Evolutionary conservation across 148 eudicot species (phyloP).

Genomic region (Persicaria tinctoria): DNA sequence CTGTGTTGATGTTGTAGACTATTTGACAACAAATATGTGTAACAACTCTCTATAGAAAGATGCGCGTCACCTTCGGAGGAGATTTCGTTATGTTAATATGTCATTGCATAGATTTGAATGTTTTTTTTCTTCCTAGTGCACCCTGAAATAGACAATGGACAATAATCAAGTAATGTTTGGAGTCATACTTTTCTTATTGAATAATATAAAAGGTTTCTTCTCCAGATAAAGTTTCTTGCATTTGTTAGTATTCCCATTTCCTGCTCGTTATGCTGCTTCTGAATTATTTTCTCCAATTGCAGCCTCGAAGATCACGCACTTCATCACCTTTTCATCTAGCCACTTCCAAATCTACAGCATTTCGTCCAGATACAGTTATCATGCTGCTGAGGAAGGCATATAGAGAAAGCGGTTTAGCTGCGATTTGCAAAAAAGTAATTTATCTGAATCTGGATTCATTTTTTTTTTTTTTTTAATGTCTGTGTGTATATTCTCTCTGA

Average conservation of each 20-base stretch:
- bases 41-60: not conserved
- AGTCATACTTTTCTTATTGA: not conserved
- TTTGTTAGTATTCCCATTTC: not conserved
- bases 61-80: not conserved
- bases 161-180: not conserved
- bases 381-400: conserved; percentile 63
- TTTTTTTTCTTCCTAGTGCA: not conserved
- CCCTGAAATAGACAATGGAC: not conserved
- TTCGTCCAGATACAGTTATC: conserved; percentile 61
- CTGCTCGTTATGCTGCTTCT: not conserved
- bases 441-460: conserved; percentile 1
- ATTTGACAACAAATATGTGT: not conserved
- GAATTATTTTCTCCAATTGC: conserved; percentile 15
- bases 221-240: not conserved
- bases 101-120: not conserved
- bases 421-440: conserved; percentile 61
- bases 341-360: conserved; percentile 43
- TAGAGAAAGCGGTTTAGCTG: conserved; percentile 51
- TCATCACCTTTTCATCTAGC: conserved; percentile 25
- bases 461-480: not conserved
- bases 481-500: not conserved
- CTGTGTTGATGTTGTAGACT: not conserved
- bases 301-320: conserved; percentile 65
- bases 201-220: not conserved
- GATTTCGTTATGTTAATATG: too few species aligned